A percentile compares a stretch with the other conserved stretches of the same genome.
Conservation (phyloP, 306 rosid genomes). For the Trichosanthes cucumerina region DNA sequence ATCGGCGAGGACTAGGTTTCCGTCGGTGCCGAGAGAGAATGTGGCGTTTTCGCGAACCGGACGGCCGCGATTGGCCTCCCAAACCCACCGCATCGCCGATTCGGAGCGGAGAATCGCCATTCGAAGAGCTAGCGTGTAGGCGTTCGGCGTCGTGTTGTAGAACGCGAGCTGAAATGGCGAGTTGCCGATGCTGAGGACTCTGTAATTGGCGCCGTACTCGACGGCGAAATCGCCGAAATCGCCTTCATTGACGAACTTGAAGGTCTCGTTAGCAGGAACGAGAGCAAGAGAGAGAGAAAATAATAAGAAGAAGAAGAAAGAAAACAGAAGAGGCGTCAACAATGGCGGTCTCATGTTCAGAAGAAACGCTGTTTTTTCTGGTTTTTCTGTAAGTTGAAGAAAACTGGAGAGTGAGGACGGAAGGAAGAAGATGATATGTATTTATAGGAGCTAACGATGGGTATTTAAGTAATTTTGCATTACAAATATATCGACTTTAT, state of each 20-base stretch:
- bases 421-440: neutral
- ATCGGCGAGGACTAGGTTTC: slow-evolving; percentile 56
- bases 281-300: slow-evolving; percentile 21
- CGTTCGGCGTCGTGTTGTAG: slow-evolving; percentile 63
- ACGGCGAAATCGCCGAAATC: slow-evolving; percentile 34
- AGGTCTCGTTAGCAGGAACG: slow-evolving; percentile 47
- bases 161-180: slow-evolving; percentile 56
- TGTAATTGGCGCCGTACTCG: slow-evolving; percentile 44
- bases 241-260: slow-evolving; percentile 34
- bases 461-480: neutral
- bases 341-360: neutral
- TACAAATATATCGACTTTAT: neutral
- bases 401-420: neutral
- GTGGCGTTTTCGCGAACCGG: slow-evolving; percentile 60
- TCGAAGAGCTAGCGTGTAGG: slow-evolving; percentile 56
- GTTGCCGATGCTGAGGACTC: slow-evolving; percentile 16
- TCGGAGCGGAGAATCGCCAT: slow-evolving; percentile 44
- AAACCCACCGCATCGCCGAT: slow-evolving; percentile 46
- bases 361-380: neutral
- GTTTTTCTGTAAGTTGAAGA: neutral
- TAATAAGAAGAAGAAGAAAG: neutral
- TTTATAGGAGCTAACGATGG: neutral
- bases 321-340: neutral
- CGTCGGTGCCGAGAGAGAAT: slow-evolving; percentile 32
- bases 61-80: slow-evolving; percentile 74